A percentile compares a stretch with the other conserved stretches of the same genome.
phyloP scores from a whole-genome alignment of 805 yeast species.

The Pichia sporocuriosa region DNA sequence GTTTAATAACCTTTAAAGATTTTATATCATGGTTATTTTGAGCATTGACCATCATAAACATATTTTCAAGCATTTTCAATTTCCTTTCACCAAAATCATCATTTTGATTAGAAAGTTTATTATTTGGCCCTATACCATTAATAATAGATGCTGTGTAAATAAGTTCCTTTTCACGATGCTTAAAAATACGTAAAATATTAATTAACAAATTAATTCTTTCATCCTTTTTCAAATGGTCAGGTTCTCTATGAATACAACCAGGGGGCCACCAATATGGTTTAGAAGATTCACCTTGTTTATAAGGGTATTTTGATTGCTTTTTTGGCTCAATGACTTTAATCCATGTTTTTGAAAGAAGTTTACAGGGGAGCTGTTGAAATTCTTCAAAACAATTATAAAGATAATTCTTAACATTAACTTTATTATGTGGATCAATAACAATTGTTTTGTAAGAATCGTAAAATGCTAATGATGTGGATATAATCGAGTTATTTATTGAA shows the following conservation, averaged over 20 bases:
- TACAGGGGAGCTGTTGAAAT: constrained; percentile 51
- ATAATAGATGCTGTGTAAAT: constrained; percentile 19
- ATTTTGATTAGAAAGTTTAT: constrained; percentile 12
- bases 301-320: constrained; percentile 59
- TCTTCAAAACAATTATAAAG: constrained; percentile 29
- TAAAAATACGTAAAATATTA: constrained; percentile 29
- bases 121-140: constrained; percentile 18
- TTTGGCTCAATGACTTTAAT: constrained; percentile 57
- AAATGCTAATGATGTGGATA: background rate
- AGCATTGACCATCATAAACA: constrained; percentile 20
- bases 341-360: constrained; percentile 60
- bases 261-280: constrained; percentile 73
- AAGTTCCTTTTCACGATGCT: constrained; percentile 17
- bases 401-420: constrained; percentile 19
- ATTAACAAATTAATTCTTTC: constrained; percentile 49
- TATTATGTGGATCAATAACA: constrained; percentile 16
- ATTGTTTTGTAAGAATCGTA: constrained; percentile 10
- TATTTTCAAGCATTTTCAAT: constrained; percentile 19
- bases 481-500: background rate
- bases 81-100: constrained; percentile 22
- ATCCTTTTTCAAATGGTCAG: constrained; percentile 60
- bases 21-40: constrained; percentile 1
- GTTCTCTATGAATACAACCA: constrained; percentile 54
- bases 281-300: constrained; percentile 41
- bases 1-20: constrained; percentile 21